Base-by-base conservation (phyloP, 78 protist genomes). In the Cavenderia fasciculata region DNA sequence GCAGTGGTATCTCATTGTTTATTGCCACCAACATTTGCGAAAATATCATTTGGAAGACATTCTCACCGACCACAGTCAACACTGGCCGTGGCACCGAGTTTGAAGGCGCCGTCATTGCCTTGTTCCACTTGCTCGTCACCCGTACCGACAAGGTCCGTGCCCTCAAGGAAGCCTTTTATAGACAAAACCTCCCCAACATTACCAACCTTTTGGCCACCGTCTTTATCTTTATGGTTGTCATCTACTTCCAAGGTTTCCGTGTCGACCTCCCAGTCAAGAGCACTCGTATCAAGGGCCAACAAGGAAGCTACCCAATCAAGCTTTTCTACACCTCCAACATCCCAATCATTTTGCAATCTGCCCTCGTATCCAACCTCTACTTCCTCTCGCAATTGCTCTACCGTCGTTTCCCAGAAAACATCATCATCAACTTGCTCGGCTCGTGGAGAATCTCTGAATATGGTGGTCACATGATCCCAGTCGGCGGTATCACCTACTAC, bases 11-110 rank as follows among this genome's bases (percentile, higher is more conserved):
- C 70, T 98, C 99, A 27, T 94, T 99, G 78, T 99, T 99, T 96
- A 99, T 99, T 44, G 99, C 99, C 72, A 97, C 99, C 94, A 98
- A 98, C 98, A 97, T 98, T 59, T 99, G 99, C 95, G 99, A 99
- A 95, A 95, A 85, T 68, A 99, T 99, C 92, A 54, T 99, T 41
- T 99, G 99, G 99, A 95, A 96, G 95, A 71, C 99, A 11, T 96
- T 99, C 96, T 94, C 98, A 54, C 99, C 99, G 84, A 94, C 96
- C 87, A 99, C 99, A 86, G 59, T 96, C 96, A 97, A 96, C 97
- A 74, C 88, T 31, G 99, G 99, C 68, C 92, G 97, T 41, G 99
- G 99, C 44, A 82, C 91, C 49, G 99, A 99, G 96, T 99, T 98
- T 72, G 99, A 99, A 95, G 99, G 99, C 36, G 99, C 99, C 41